Evolutionary conservation across 768 basidiomycete species (phyloP).

Genomic region (Naematelia aurantialba): DNA sequence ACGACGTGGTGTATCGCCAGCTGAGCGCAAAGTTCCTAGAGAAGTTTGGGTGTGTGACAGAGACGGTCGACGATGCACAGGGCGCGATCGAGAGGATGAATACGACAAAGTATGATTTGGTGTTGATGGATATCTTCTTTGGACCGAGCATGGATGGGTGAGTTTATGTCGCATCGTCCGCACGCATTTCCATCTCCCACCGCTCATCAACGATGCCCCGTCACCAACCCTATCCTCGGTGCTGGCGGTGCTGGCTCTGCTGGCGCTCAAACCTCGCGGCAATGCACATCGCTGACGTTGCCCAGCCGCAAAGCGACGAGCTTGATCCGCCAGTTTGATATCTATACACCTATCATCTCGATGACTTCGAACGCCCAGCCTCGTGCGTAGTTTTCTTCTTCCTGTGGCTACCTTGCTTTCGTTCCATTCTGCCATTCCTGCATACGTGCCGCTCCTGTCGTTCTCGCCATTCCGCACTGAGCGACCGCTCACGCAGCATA

Average conservation of each 20-base stretch:
- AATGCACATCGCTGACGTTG: constrained; percentile 49
- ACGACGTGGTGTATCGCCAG: constrained; percentile 85
- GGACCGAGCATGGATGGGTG: constrained; percentile 52
- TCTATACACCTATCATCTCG: constrained; percentile 92
- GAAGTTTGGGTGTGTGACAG: constrained; percentile 90
- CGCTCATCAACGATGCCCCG: no score
- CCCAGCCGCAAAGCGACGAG: constrained; percentile 63
- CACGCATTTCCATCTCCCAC: no score
- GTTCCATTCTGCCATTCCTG: no score
- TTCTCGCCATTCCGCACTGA: neutral
- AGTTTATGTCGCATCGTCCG: constrained; percentile 6
- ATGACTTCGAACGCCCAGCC: constrained; percentile 96
- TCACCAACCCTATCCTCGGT: no score
- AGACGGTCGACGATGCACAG: constrained; percentile 89
- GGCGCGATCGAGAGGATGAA: constrained; percentile 96
- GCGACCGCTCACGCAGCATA: constrained; percentile 5
- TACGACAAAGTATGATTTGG: constrained; percentile 88
- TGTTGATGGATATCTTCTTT: constrained; percentile 96
- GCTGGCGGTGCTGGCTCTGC: no score
- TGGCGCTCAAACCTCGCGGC: no score
- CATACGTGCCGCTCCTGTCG: neutral
- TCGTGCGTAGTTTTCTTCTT: constrained; percentile 56
- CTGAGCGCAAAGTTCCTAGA: constrained; percentile 89
- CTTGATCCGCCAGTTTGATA: constrained; percentile 89
- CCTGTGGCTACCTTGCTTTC: neutral